Percentiles rank a stretch among this genome's conserved stretches.
These are phyloP conservation scores for Flaveria robusta DNA, from an alignment of 129 eudicot genomes.

Conservation along the genomic window DNA sequence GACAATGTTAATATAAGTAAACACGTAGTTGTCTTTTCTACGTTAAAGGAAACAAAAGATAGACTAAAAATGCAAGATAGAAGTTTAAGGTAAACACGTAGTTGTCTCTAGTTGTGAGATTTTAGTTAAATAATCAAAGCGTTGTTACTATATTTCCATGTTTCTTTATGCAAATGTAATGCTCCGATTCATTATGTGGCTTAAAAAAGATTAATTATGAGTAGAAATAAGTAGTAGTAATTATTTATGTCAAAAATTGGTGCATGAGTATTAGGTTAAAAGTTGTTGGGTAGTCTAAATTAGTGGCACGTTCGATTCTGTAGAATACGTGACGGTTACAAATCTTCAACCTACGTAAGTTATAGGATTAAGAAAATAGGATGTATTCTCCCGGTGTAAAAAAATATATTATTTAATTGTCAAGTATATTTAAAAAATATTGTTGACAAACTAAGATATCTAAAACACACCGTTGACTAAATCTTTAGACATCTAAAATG, in stretches of 20 bases:
- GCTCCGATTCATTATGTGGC: not conserved
- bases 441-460: not conserved
- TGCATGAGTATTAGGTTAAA: constrained; percentile 34
- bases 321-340: constrained; percentile 7
- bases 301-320: constrained; percentile 22
- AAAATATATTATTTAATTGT: not conserved
- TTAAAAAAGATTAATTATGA: constrained; percentile 11
- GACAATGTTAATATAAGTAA: too few species aligned
- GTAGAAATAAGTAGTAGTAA: constrained; percentile 3
- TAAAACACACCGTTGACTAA: not conserved
- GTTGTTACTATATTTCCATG: not conserved
- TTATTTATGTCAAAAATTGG: constrained; percentile 3
- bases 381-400: not conserved
- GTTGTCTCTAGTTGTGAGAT: not conserved
- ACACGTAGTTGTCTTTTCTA: too few species aligned
- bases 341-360: constrained; percentile 7
- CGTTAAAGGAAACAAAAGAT: not conserved
- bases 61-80: not conserved
- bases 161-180: constrained; percentile 14
- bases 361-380: not conserved
- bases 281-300: constrained; percentile 27
- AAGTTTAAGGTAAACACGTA: constrained; percentile 10
- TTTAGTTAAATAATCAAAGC: constrained; percentile 19
- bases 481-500: not conserved
- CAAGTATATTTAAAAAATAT: not conserved